These are phyloP conservation scores for Jackrogersella multiformis DNA, from an alignment of 495 filamentous ascomycete genomes.

Conservation along the genomic window DNA sequence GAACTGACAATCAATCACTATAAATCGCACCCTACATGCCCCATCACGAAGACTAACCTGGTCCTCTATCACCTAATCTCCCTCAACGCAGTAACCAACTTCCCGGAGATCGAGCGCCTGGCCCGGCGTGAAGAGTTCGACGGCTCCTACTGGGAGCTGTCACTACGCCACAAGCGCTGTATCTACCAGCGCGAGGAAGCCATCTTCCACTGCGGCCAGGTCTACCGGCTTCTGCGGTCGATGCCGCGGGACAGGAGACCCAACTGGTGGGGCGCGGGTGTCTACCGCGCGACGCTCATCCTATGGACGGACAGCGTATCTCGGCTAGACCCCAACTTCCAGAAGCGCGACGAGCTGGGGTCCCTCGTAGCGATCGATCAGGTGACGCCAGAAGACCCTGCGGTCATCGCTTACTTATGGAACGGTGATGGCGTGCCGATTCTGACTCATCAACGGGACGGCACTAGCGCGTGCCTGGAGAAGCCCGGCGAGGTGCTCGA, in stretches of 20 bases:
- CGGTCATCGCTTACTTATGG: conserved; percentile 52
- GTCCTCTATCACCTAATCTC: conserved; percentile 71
- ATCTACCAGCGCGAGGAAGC: conserved; percentile 64
- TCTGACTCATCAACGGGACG: conserved; percentile 45
- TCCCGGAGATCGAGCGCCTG: conserved; percentile 66
- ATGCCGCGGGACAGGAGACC: conserved; percentile 58
- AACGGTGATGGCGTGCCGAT: conserved; percentile 50
- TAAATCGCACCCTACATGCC: conserved; percentile 49
- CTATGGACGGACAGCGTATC: conserved; percentile 59
- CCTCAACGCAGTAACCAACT: conserved; percentile 66
- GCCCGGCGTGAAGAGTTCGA: conserved; percentile 63
- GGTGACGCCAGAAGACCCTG: conserved; percentile 49
- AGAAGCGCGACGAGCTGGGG: conserved; percentile 36
- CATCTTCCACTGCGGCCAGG: conserved; percentile 69
- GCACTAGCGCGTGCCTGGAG: conserved; percentile 44
- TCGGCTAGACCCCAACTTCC: conserved; percentile 48
- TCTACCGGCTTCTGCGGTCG: conserved; percentile 59
- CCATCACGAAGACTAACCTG: conserved; percentile 62
- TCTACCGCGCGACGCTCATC: conserved; percentile 63
- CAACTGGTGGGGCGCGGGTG: conserved; percentile 62
- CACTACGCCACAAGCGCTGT: conserved; percentile 59
- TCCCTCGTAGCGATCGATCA: conserved; percentile 52
- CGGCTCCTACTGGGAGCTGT: conserved; percentile 57
- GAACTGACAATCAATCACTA: conserved; percentile 54
- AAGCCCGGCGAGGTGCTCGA: conserved; percentile 54